Percentiles rank a stretch among this genome's conserved stretches.
Conservation (phyloP, 495 filamentous ascomycete species). For the Parmelia sp. region DNA sequence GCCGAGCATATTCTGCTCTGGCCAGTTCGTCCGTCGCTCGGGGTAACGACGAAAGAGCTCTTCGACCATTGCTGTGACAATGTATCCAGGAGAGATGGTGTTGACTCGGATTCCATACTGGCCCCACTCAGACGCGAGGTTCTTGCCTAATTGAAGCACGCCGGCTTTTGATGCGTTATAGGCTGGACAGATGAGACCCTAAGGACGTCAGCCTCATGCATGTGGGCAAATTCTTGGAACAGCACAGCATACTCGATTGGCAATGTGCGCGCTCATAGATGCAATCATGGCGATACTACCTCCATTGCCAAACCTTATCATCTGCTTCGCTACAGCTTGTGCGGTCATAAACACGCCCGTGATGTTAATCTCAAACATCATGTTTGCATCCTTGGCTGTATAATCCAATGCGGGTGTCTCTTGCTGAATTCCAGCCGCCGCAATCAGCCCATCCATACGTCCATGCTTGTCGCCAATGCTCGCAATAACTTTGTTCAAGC, state of each 20-base stretch:
- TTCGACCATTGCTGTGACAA: constrained; percentile 86
- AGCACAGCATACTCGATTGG: constrained; percentile 49
- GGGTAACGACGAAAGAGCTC: constrained; percentile 68
- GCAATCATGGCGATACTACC: constrained; percentile 71
- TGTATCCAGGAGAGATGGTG: constrained; percentile 91
- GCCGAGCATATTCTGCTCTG: constrained; percentile 82
- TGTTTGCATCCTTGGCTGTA: constrained; percentile 56
- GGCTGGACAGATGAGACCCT: constrained; percentile 68
- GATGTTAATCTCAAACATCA: constrained; percentile 70
- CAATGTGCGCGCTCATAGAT: constrained; percentile 66
- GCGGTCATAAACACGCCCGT: constrained; percentile 73
- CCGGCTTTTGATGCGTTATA: constrained; percentile 91
- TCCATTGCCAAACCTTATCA: constrained; percentile 64
- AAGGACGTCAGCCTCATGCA: constrained; percentile 3
- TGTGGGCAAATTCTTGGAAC: background rate
- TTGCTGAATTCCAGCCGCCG: constrained; percentile 69
- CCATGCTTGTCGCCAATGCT: constrained; percentile 65
- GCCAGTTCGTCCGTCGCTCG: constrained; percentile 71
- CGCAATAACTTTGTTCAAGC: constrained; percentile 59
- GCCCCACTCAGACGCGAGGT: constrained; percentile 87
- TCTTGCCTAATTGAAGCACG: constrained; percentile 76
- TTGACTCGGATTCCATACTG: constrained; percentile 85
- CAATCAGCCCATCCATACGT: constrained; percentile 69
- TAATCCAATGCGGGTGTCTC: constrained; percentile 66
- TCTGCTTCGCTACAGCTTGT: constrained; percentile 63